A percentile compares a stretch with the other conserved stretches of the same genome.
phyloP scores from a whole-genome alignment of 257 asterid genomes.

The Solanum paucissectum region DNA sequence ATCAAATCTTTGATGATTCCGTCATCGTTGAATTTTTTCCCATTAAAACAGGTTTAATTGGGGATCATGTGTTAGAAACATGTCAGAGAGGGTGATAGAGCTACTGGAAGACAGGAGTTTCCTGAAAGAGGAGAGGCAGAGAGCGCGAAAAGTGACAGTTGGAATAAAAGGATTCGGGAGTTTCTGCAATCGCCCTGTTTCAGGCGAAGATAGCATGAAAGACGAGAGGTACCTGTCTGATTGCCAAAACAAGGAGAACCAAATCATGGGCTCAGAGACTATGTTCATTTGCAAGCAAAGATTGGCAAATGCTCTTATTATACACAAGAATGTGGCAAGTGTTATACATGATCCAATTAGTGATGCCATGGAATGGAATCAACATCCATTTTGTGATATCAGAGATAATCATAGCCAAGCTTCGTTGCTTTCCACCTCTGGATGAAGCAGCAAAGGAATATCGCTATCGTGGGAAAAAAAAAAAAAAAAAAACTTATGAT shows the following conservation, averaged over 20 bases:
- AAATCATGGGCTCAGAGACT: neutral
- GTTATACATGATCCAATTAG: neutral
- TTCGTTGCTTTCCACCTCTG: neutral
- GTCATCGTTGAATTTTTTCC: neutral
- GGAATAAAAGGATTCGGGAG: slow-evolving; percentile 85
- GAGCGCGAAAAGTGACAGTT: slow-evolving; percentile 43
- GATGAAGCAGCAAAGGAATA: neutral
- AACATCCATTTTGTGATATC: slow-evolving; percentile 56
- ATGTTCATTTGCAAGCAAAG: neutral
- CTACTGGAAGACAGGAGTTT: slow-evolving; percentile 42
- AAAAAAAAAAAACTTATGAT: neutral
- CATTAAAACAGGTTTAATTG: slow-evolving; percentile 51
- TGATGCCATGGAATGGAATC: slow-evolving; percentile 19
- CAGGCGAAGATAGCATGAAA: neutral
- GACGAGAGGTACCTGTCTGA: slow-evolving; percentile 5
- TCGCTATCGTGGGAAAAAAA: neutral
- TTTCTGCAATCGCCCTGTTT: slow-evolving; percentile 12
- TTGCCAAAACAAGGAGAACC: neutral
- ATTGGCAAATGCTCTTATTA: neutral
- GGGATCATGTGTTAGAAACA: slow-evolving; percentile 56
- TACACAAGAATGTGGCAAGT: neutral
- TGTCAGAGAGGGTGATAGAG: slow-evolving; percentile 34
- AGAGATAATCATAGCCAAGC: slow-evolving; percentile 28
- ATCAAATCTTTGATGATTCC: neutral
- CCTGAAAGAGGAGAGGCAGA: slow-evolving; percentile 60